phyloP scores from a whole-genome alignment of 225 moss, liverwort and hornwort species.

The Neckera pumila region DNA sequence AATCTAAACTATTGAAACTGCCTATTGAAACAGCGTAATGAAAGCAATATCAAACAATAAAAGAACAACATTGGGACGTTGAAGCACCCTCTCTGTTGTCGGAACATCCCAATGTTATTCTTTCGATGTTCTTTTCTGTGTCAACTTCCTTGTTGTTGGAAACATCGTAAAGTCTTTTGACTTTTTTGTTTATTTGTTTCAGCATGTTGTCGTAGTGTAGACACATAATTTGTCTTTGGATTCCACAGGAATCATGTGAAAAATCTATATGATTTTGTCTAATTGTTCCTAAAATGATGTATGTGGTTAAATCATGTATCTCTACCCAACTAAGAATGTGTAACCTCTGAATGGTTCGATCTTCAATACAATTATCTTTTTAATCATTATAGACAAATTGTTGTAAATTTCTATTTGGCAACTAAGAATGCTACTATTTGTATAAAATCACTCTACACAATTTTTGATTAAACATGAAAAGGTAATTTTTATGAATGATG shows the following conservation, averaged over 20 bases:
- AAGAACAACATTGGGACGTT: too few relatives aligned
- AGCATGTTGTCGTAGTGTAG: not conserved
- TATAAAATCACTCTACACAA: not conserved
- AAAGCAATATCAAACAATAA: too few relatives aligned
- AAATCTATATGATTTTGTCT: too few relatives aligned
- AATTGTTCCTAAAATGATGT: not conserved
- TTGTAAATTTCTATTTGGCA: too few relatives aligned
- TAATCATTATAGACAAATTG: too few relatives aligned
- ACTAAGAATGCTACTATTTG: too few relatives aligned
- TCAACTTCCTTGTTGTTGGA: not conserved
- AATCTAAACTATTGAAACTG: not conserved
- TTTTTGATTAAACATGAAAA: not conserved
- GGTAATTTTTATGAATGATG: not conserved
- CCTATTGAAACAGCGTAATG: not conserved
- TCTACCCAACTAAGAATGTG: not conserved
- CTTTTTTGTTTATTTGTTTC: not conserved
- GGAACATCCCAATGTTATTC: not conserved
- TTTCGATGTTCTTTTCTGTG: not conserved
- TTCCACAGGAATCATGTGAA: not conserved
- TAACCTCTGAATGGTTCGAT: too few relatives aligned
- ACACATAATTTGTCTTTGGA: not conserved
- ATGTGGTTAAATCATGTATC: not conserved
- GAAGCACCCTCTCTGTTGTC: not conserved
- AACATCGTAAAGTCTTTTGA: too few relatives aligned
- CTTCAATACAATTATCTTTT: too few relatives aligned